Base-by-base conservation (phyloP, 257 asterid species). In the Fraxinus quadrangulata region DNA sequence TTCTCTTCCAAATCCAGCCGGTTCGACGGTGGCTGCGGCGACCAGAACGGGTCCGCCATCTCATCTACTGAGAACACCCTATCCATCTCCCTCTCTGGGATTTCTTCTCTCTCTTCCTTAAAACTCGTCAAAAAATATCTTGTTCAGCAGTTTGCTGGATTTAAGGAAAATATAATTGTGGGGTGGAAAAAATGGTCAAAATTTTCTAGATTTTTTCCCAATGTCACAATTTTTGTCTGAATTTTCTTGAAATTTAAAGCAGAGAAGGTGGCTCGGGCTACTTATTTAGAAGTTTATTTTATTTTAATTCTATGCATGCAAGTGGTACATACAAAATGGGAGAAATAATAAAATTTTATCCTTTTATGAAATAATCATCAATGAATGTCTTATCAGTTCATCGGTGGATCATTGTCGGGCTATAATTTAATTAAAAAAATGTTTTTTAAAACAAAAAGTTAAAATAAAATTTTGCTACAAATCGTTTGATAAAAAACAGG, bases 11-110 rank as follows among this genome's bases (percentile, higher is more conserved):
- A 63, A 74, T 24, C 72, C 71, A 79, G 87, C 77, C 77, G 66
- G 77, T 75, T 54, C 80, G 91, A 86, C 69, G 92, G 89, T 77
- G 86, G 82, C 85, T 88, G 89, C 42, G 90, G 76, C 28, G 92
- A 87, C 96, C 94, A 89, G 84, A 93, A 89, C 49, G 84, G 88
- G 82, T 86, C 95, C 75, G 87, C 77, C 2, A 88, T 85, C 42
- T 93, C 98, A 81, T 89, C 98, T 75, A 88, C 92, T 72, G 94
- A 84, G 67, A 90, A 90, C 75, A 90, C 89, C 79, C 93, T 87
- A 79, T 93, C 98, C 94, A 93, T 93, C 80, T 54, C 77, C 34
- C 34, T 21, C 45, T 17, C 83, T 51, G 63, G 49, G 5, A 67
- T 47, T 73, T 68, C 69, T 51, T 45, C 51, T 65, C 30, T 45